Evolutionary conservation across 768 basidiomycete genomes (phyloP), one percentile per base, ranked within the genome.

Genomic region (Tricholoma terreum): DNA sequence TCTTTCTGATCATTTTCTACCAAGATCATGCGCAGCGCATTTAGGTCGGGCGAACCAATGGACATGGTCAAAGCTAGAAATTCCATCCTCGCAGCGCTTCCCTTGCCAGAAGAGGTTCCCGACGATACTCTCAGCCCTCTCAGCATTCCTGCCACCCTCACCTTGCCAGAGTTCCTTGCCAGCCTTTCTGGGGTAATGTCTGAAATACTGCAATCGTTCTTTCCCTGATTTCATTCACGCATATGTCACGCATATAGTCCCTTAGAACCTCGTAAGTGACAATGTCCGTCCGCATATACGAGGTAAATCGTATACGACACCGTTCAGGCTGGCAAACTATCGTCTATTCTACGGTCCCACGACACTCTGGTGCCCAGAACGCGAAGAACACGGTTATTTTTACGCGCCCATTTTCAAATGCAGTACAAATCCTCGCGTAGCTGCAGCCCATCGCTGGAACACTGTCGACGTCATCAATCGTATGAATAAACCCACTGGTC

Each of bases 351-450:
- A 87, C 54, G 81, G 84, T 56, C 67, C 74, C 6, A 90, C 86
- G 15, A 90, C 90, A 2, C 77, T 78, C 34, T 92, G 90, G 90
- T 91, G 90, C 64, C 82, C 87, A 2, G 88, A 89, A 46, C 84
- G 85, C 51, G 90, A 92, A 74, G 90, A 91, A 61, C 89, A 92
- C 55, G 90, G 90, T 2, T 92, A 87, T 64, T 84, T 85, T 67
- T 82, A 91, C 53, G 77, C 83, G 1, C 89, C 90, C 0, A 66
- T 80, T 11, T 92, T 85, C 77, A 90, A 89, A 65, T 92, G 90
- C 66, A 86, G 67, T 70, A 92, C 90, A 22, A 91, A 90, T 64
- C 88, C 89, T 15, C 84, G 87, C 34, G 85, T 89, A 35, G 75
- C 79, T 2, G 88, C 88, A 14, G 90, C 90, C 3, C 90, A 92